phyloP scores from a whole-genome alignment of 345 rosid genomes.

The Hibiscus syriacus region DNA sequence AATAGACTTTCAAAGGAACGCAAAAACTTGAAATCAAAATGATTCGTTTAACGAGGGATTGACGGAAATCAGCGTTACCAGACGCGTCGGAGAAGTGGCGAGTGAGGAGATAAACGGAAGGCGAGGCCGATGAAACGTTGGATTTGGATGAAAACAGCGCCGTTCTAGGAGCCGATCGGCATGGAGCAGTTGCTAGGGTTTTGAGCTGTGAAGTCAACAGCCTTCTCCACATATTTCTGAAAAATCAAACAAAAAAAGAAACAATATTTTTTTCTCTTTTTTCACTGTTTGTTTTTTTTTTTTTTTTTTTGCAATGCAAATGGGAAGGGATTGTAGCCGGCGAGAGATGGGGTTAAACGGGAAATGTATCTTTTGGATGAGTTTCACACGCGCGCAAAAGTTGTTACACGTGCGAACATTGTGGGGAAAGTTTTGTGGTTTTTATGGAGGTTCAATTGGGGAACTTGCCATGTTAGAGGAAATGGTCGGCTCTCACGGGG shows the following conservation, averaged over 20 bases:
- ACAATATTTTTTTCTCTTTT: not conserved
- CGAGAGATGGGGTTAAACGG: not conserved
- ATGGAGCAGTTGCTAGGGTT: slow-evolving; percentile 45
- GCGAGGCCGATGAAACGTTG: slow-evolving; percentile 28
- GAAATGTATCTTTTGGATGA: not conserved
- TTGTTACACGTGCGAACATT: not conserved
- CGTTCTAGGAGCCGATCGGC: slow-evolving; percentile 24
- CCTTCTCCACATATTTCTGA: slow-evolving; percentile 76
- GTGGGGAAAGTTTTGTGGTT: not conserved
- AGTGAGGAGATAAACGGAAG: slow-evolving; percentile 22
- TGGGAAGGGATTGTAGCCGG: not conserved
- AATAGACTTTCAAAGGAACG: too few species aligned
- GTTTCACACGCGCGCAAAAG: not conserved
- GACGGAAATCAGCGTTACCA: slow-evolving; percentile 26
- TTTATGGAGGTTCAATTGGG: too few species aligned
- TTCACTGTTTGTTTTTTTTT: too few species aligned
- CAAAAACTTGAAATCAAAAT: not conserved
- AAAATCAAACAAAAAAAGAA: not conserved
- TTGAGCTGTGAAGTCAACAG: slow-evolving; percentile 52
- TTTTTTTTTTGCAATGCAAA: not conserved
- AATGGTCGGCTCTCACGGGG: too few species aligned
- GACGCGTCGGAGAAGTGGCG: slow-evolving; percentile 44
- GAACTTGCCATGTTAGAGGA: too few species aligned
- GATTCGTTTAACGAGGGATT: not conserved
- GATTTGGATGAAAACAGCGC: slow-evolving; percentile 24